These are phyloP conservation scores for Kodamaea sp. DNA, from an alignment of 1,139 yeast genomes.

Conservation along the genomic window DNA sequence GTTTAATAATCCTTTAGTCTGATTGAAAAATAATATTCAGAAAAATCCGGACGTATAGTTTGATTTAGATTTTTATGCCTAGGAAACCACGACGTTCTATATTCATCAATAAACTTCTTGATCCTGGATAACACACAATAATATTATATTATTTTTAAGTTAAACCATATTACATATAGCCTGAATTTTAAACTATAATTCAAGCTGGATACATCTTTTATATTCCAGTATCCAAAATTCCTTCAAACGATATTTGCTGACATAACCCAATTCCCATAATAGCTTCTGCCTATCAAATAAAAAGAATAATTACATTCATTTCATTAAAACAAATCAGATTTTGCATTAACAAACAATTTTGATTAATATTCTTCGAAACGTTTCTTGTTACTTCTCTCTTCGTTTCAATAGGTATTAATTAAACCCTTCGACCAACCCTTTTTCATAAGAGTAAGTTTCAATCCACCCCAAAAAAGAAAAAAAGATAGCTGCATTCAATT, in stretches of 20 bases:
- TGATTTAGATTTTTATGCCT: constrained; percentile 35
- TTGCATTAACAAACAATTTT: constrained; percentile 1
- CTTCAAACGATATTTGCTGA: constrained; percentile 12
- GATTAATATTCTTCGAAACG: constrained; percentile 33
- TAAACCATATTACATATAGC: too few species aligned
- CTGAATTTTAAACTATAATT: too few species aligned
- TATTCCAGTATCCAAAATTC: constrained; percentile 8
- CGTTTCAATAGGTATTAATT: constrained; percentile 33
- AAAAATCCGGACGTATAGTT: too few species aligned
- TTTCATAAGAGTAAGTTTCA: constrained; percentile 43
- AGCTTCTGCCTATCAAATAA: too few species aligned
- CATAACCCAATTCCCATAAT: constrained; percentile 8
- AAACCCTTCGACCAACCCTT: constrained; percentile 8
- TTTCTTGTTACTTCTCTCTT: constrained; percentile 52
- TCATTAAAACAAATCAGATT: not conserved
- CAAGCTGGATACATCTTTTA: too few species aligned
- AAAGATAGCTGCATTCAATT: not conserved
- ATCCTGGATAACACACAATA: constrained; percentile 41
- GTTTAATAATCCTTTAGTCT: too few species aligned
- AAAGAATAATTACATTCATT: not conserved
- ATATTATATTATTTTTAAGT: too few species aligned
- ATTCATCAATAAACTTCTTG: constrained; percentile 29
- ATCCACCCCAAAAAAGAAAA: constrained; percentile 28
- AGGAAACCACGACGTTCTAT: constrained; percentile 44
- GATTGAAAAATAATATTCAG: too few species aligned